phyloP scores from a whole-genome alignment of 23 red algal genomes.

The Pyropia haitanensis region DNA sequence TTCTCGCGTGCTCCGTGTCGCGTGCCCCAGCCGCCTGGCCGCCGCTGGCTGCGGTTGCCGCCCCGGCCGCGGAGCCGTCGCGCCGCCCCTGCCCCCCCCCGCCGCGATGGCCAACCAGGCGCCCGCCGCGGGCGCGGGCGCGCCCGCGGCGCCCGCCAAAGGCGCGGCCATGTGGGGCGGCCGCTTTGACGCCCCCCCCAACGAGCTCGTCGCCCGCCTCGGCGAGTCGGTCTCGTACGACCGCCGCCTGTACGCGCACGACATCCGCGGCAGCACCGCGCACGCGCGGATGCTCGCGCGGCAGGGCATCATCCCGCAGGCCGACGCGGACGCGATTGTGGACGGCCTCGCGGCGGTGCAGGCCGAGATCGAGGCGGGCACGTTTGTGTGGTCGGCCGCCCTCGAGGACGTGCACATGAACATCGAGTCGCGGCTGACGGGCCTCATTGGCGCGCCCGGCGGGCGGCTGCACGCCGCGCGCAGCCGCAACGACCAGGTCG shows the following conservation, averaged over 20 bases:
- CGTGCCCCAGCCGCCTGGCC: too few species aligned
- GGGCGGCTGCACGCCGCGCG: slow-evolving; percentile 77
- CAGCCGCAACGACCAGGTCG: slow-evolving; percentile 92
- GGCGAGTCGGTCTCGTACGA: slow-evolving; percentile 91
- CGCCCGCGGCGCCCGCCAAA: too few species aligned
- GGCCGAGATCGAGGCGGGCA: slow-evolving; percentile 63
- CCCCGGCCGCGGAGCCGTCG: too few species aligned
- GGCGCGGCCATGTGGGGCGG: slow-evolving; percentile 83
- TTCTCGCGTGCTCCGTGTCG: too few species aligned
- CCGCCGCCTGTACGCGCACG: slow-evolving; percentile 79
- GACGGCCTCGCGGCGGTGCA: slow-evolving; percentile 52
- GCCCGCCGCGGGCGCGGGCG: too few species aligned
- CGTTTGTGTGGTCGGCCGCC: slow-evolving; percentile 41
- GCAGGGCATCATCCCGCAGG: slow-evolving; percentile 70
- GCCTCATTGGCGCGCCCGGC: slow-evolving; percentile 65
- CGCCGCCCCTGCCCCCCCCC: too few species aligned
- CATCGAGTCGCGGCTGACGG: slow-evolving; percentile 77
- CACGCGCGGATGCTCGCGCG: slow-evolving; percentile 91
- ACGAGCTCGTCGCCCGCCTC: slow-evolving; percentile 81
- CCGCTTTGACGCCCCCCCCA: slow-evolving; percentile 70
- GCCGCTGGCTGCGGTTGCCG: too few species aligned
- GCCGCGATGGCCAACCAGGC: too few species aligned
- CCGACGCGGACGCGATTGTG: slow-evolving; percentile 41
- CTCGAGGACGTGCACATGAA: slow-evolving; percentile 99
- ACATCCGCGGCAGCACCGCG: slow-evolving; percentile 66